Evolutionary conservation across 345 rosid species (phyloP).

Genomic region (Luvunga scandens): DNA sequence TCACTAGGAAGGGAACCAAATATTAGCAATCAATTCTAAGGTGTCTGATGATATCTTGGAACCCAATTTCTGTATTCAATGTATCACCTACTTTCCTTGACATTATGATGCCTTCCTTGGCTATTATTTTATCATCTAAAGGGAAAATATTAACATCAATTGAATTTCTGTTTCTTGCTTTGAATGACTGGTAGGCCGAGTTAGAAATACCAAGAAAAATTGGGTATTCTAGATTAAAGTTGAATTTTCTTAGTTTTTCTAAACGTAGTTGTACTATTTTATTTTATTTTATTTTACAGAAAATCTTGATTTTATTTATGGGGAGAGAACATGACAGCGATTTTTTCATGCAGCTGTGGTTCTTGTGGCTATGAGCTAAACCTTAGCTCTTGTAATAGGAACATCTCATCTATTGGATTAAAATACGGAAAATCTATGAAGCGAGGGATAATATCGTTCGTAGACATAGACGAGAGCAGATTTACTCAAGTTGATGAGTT

Average conservation of each 20-base stretch:
- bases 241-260: not conserved
- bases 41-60: not conserved
- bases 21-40: not conserved
- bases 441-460: conserved; percentile 86
- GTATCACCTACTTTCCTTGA: not conserved
- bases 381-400: conserved; percentile 84
- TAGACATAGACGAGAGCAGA: conserved; percentile 73
- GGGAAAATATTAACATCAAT: not conserved
- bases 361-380: conserved; percentile 87
- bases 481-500: conserved; percentile 82
- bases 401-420: conserved; percentile 74
- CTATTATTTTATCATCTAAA: not conserved
- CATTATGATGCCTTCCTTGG: not conserved
- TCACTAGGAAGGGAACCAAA: not conserved
- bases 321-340: conserved; percentile 2
- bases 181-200: not conserved
- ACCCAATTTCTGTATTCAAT: not conserved
- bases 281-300: not conserved
- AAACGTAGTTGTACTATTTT: not conserved
- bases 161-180: not conserved
- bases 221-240: not conserved
- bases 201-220: not conserved
- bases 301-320: not conserved
- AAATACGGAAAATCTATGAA: conserved; percentile 93
- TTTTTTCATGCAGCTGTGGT: conserved; percentile 75